phyloP scores from a whole-genome alignment of 305 asterid species.

The Solanum hybrid region DNA sequence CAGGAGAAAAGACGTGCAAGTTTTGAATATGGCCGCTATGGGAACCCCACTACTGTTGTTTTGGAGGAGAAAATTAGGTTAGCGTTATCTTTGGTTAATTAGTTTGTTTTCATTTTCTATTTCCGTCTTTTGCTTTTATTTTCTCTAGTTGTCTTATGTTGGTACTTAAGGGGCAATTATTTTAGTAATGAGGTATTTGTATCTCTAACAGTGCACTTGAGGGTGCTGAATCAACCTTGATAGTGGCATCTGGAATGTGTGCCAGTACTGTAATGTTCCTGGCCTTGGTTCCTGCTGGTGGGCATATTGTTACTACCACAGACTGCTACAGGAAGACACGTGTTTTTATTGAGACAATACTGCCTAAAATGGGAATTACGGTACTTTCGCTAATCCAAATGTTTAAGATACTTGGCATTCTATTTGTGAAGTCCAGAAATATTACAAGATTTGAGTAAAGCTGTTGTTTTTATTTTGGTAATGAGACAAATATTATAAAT shows the following conservation, averaged over 20 bases:
- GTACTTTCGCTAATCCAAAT: slow-evolving; percentile 17
- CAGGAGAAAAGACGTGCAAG: slow-evolving; percentile 86
- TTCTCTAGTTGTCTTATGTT: background rate
- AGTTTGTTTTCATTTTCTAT: background rate
- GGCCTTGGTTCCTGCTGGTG: slow-evolving; percentile 97
- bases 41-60: slow-evolving; percentile 80
- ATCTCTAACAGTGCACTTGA: slow-evolving; percentile 76
- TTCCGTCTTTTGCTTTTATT: background rate
- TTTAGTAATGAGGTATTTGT: slow-evolving; percentile 1
- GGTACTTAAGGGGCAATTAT: slow-evolving; percentile 3
- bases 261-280: slow-evolving; percentile 78
- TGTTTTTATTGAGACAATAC: slow-evolving; percentile 74
- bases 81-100: background rate
- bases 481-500: background rate
- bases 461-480: background rate
- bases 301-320: slow-evolving; percentile 88
- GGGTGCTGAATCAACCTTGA: slow-evolving; percentile 87
- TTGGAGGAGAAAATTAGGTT: slow-evolving; percentile 89
- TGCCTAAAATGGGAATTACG: slow-evolving; percentile 91
- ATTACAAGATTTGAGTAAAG: background rate
- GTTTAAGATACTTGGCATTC: background rate
- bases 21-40: slow-evolving; percentile 96
- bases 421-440: background rate
- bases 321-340: slow-evolving; percentile 95
- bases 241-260: slow-evolving; percentile 97